Evolutionary conservation across 2,329 filamentous ascomycete species (phyloP), one percentile per base, ranked within the genome.

Genomic region (Ramularia collo-cygni): DNA sequence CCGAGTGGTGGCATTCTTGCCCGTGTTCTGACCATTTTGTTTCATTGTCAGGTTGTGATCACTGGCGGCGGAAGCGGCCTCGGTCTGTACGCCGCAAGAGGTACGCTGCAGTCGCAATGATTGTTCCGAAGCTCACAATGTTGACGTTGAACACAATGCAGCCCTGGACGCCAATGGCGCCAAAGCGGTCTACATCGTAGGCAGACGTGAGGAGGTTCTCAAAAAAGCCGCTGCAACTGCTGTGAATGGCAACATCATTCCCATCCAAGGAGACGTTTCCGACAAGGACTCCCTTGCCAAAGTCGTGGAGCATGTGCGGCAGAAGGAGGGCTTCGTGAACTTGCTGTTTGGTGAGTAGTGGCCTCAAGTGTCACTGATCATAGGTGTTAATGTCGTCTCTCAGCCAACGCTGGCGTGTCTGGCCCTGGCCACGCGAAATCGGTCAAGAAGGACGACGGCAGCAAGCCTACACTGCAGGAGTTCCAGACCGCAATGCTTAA

Each of bases 31-130:
- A 24, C 21, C 3, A 10, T 6, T 24, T 24, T 10, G 10, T 6
- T 10, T 24, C 21, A 6, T 24, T 6, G 10, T 24, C 10, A 24
- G 15, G 71, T 64, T 15, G 68, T 75, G 36, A 60, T 77, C 35
- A 77, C 72, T 2, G 74, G 74, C 27, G 72, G 71, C 32, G 73
- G 72, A 28, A 70, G 63, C 34, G 71, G 72, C 63, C 62, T 71
- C 10, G 68, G 68, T 3, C 57, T 65, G 2, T 66, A 64, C 46
- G 68, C 69, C 48, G 65, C 69, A 5, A 56, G 60, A 32, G 61
- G 21, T 24, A 24, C 6, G 6, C 10, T 10, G 10, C 6, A 24
- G 21, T 24, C 21, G 6, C n/a, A n/a, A n/a, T n/a, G n/a, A n/a
- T n/a, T n/a, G n/a, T n/a, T n/a, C n/a, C n/a, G n/a, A n/a, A n/a